phyloP scores from a whole-genome alignment of 768 basidiomycete genomes.

The Gloeostereum incarnatum region DNA sequence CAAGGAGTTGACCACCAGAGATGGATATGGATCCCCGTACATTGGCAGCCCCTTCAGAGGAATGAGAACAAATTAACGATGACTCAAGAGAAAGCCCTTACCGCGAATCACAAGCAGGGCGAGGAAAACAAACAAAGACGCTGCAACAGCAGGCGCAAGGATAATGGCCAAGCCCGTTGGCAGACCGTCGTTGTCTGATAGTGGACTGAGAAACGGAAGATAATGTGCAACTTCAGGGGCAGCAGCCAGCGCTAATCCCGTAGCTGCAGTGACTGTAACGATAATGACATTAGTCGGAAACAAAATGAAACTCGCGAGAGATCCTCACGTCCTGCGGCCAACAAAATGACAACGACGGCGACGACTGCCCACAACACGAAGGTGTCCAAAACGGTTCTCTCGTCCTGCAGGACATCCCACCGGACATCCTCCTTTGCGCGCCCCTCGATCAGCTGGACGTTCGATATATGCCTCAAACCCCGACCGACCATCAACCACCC shows the following conservation, averaged over 20 bases:
- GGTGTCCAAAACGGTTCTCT: slow-evolving; percentile 34
- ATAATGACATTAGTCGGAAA: slow-evolving; percentile 5
- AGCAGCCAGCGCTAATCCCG: slow-evolving; percentile 56
- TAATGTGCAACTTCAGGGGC: slow-evolving; percentile 70
- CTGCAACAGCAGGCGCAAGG: slow-evolving; percentile 57
- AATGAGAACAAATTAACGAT: slow-evolving; percentile 6
- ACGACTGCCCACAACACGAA: slow-evolving; percentile 52
- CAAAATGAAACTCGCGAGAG: slow-evolving; percentile 1
- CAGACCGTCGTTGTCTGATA: slow-evolving; percentile 39
- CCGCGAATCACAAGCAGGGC: slow-evolving; percentile 46
- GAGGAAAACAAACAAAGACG: slow-evolving; percentile 46
- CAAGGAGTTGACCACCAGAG: slow-evolving; percentile 48
- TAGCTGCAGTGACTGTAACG: slow-evolving; percentile 56
- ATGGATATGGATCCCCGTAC: slow-evolving; percentile 53
- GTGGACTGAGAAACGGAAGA: slow-evolving; percentile 49
- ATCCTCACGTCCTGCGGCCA: slow-evolving; percentile 54
- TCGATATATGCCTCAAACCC: slow-evolving; percentile 53
- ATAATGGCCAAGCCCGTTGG: slow-evolving; percentile 58
- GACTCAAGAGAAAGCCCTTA: slow-evolving; percentile 25
- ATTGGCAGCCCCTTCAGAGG: slow-evolving; percentile 35
- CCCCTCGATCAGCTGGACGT: slow-evolving; percentile 65
- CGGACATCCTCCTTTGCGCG: slow-evolving; percentile 76
- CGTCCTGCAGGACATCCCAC: slow-evolving; percentile 68
- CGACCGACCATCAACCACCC: slow-evolving; percentile 76
- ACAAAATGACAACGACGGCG: slow-evolving; percentile 33